Evolutionary conservation across 257 asterid genomes (phyloP).

Genomic region (Buddleja alternifolia): DNA sequence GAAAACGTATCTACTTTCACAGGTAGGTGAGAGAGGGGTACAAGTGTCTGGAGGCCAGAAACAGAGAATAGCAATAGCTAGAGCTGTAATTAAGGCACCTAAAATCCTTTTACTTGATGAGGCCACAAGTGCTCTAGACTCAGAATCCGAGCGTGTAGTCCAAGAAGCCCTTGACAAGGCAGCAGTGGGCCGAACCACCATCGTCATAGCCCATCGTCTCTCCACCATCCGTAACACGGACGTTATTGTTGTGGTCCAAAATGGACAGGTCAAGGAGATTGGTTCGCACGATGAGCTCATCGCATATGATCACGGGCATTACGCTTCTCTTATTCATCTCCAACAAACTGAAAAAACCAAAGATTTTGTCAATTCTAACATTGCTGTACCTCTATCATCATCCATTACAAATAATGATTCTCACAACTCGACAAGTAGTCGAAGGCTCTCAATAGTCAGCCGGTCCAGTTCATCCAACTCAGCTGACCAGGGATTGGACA

Average conservation of each 20-base stretch:
- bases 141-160: slow-evolving; percentile 41
- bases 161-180: slow-evolving; percentile 40
- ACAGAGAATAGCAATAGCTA: slow-evolving; percentile 80
- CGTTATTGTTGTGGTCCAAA: slow-evolving; percentile 58
- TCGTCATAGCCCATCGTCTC: slow-evolving; percentile 37
- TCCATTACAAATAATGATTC: too few species aligned
- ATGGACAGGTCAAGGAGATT: slow-evolving; percentile 52
- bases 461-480: slow-evolving; percentile 57
- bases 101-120: slow-evolving; percentile 78
- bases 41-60: slow-evolving; percentile 91
- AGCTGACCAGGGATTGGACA: slow-evolving; percentile 27
- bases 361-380: not conserved
- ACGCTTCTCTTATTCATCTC: slow-evolving; percentile 52
- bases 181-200: slow-evolving; percentile 29
- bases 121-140: slow-evolving; percentile 88
- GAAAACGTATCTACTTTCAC: too few species aligned
- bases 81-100: slow-evolving; percentile 71
- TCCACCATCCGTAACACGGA: slow-evolving; percentile 39
- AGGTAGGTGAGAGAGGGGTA: slow-evolving; percentile 76
- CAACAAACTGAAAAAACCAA: slow-evolving; percentile 46
- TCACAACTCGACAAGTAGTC: slow-evolving; percentile 40
- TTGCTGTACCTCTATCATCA: slow-evolving; percentile 6
- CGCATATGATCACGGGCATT: slow-evolving; percentile 39
- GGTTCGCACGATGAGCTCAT: slow-evolving; percentile 55
- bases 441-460: too few species aligned